phyloP scores from a whole-genome alignment of 306 rosid species.

The Leucaena leucocephala region DNA sequence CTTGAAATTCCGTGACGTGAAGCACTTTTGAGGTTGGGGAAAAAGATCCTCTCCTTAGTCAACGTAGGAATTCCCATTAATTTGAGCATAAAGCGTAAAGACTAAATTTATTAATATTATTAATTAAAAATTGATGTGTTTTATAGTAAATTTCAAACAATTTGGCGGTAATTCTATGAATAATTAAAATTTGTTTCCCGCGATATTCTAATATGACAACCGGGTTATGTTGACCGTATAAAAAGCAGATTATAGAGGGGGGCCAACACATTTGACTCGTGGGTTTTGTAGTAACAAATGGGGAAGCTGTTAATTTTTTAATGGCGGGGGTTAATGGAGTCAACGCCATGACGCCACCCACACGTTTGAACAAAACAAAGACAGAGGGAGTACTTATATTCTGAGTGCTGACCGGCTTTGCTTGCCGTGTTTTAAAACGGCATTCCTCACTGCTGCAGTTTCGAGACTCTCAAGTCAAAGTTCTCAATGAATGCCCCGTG shows the following conservation, averaged over 20 bases:
- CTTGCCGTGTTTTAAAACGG: neutral
- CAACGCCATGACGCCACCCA: neutral
- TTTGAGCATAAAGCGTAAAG: neutral
- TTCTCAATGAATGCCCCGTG: neutral
- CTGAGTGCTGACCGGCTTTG: neutral
- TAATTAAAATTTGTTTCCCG: neutral
- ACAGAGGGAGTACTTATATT: neutral
- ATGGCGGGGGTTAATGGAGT: neutral
- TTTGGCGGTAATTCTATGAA: too few relatives aligned
- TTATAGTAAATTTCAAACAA: neutral
- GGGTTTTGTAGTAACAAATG: neutral
- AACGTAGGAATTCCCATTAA: neutral
- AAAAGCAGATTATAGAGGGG: neutral
- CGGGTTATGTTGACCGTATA: neutral
- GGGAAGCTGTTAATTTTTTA: neutral
- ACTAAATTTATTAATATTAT: neutral
- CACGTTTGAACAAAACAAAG: neutral
- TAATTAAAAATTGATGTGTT: neutral
- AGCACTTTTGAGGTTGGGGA: neutral
- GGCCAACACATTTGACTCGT: neutral
- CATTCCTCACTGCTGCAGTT: neutral
- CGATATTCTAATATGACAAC: neutral
- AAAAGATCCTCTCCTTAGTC: neutral
- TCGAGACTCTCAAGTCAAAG: neutral
- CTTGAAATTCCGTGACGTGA: slow-evolving; percentile 2